Base-by-base conservation (phyloP, 768 basidiomycete genomes). In the Coprinopsis cinerea region DNA sequence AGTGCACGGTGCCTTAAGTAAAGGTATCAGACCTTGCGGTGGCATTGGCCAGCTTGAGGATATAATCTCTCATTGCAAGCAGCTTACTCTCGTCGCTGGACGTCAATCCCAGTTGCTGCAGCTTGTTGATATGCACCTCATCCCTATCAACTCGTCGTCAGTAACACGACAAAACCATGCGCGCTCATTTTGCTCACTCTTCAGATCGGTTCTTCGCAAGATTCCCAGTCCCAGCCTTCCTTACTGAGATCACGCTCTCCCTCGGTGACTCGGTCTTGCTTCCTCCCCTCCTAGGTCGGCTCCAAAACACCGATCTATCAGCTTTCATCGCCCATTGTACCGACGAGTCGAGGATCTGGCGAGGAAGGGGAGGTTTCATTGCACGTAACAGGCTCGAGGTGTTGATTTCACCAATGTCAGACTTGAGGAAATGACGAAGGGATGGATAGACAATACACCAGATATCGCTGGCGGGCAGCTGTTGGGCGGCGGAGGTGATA, bases 371-470 rank as follows among this genome's bases (percentile, higher is more conserved):
- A 42, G 82, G 73, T 53, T 92, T 85, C 66, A 95, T 73, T 1
- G 84, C 81, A 24, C 77, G 71, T 24, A 98, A 65, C n/a, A 99
- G 59, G 39, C 79, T 83, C 44, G 75, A 74, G 51, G 89, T 90
- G 43, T 88, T 79, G 41, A 97, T 78, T 5, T 75, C 74, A 1
- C 74, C 75, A 18, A 97, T 72, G 56, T 98, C 96, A 1, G 83
- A 89, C 50, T 85, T 85, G 32, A 98, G 71, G 51, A 93, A 82
- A 58, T 92, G 86, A 40, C 89, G 78, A 35, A 98, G 67, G 0
- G 88, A 89, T 0, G 96, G 95, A 57, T 98, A 98, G 7, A 99
- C 65, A 35, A 98, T 95, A 59, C 93, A 97, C 95, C 96, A 98
- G 18, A 92, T 83, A 61, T 99, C 96, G 47, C 91, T 92, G 2